These are phyloP conservation scores for Chiua virens DNA, from an alignment of 768 basidiomycete species.

Conservation along the genomic window DNA sequence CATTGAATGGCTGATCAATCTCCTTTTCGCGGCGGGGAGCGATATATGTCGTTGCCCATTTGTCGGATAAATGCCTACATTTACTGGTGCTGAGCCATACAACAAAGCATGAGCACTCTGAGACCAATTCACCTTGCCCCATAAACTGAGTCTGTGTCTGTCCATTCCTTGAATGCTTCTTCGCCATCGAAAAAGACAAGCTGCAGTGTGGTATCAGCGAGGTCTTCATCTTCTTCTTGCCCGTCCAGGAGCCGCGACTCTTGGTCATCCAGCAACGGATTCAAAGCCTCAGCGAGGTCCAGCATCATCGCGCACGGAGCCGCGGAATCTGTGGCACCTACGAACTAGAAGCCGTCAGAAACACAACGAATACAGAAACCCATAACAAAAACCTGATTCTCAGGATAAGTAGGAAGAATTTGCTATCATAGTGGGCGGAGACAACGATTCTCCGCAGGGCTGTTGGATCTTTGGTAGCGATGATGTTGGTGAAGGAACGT, in stretches of 20 bases:
- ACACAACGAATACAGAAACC: background rate
- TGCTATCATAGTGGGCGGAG: conserved; percentile 94
- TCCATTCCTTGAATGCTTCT: conserved; percentile 93
- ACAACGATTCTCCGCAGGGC: conserved; percentile 80
- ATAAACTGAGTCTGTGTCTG: conserved; percentile 86
- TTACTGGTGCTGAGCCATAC: background rate
- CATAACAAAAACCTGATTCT: conserved; percentile 61
- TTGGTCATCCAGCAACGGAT: conserved; percentile 66
- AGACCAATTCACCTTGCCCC: conserved; percentile 70
- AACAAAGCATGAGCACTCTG: background rate
- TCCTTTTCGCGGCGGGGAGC: conserved; percentile 59
- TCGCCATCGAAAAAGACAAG: conserved; percentile 97
- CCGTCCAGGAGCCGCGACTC: conserved; percentile 53
- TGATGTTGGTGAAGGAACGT: conserved; percentile 83
- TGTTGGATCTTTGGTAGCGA: conserved; percentile 91
- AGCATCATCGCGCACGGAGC: conserved; percentile 94
- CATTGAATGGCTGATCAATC: conserved; percentile 49
- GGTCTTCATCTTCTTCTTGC: conserved; percentile 69
- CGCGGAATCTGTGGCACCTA: conserved; percentile 97
- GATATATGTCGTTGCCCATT: conserved; percentile 75
- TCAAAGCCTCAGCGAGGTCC: conserved; percentile 83
- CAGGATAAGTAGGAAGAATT: conserved; percentile 73
- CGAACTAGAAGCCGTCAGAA: conserved; percentile 56
- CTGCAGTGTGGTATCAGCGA: conserved; percentile 83
- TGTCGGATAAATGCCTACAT: conserved; percentile 80